Conservation (phyloP, 2,329 filamentous ascomycete species). For the Aspergillus clavatus region DNA sequence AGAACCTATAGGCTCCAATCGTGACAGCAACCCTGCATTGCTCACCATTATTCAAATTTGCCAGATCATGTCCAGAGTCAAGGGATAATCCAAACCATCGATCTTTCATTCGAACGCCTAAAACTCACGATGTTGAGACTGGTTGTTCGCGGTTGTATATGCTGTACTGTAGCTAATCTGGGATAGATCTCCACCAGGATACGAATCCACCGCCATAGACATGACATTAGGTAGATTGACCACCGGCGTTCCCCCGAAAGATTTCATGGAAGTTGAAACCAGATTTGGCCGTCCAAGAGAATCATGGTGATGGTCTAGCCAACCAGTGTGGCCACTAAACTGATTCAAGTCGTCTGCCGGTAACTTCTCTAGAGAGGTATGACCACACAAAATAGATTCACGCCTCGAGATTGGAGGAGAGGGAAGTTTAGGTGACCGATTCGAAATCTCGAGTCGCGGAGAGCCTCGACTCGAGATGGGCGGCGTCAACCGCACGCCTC, state of each 20-base stretch:
- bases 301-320: slow-evolving; percentile 26
- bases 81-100: background rate
- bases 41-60: no score
- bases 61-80: background rate
- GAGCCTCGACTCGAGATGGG: slow-evolving; percentile 38
- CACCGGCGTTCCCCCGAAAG: slow-evolving; percentile 21
- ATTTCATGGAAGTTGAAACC: slow-evolving; percentile 16
- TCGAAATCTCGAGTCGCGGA: slow-evolving; percentile 31
- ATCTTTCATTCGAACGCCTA: slow-evolving; percentile 1
- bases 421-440: slow-evolving; percentile 33
- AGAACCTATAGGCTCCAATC: no score
- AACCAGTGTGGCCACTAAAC: slow-evolving; percentile 23
- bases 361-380: slow-evolving; percentile 21
- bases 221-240: slow-evolving; percentile 23
- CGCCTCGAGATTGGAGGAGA: slow-evolving; percentile 35
- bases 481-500: slow-evolving; percentile 38
- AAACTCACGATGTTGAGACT: slow-evolving; percentile 25
- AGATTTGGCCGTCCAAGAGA: slow-evolving; percentile 20
- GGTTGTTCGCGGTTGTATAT: slow-evolving; percentile 23
- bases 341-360: slow-evolving; percentile 29
- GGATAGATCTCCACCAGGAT: slow-evolving; percentile 25
- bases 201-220: slow-evolving; percentile 26
- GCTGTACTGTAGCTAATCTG: slow-evolving; percentile 27
- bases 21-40: no score
- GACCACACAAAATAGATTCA: slow-evolving; percentile 31